These are phyloP conservation scores for Entelexis sorbosivorans DNA, from an alignment of 1,139 yeast species.

Conservation along the genomic window DNA sequence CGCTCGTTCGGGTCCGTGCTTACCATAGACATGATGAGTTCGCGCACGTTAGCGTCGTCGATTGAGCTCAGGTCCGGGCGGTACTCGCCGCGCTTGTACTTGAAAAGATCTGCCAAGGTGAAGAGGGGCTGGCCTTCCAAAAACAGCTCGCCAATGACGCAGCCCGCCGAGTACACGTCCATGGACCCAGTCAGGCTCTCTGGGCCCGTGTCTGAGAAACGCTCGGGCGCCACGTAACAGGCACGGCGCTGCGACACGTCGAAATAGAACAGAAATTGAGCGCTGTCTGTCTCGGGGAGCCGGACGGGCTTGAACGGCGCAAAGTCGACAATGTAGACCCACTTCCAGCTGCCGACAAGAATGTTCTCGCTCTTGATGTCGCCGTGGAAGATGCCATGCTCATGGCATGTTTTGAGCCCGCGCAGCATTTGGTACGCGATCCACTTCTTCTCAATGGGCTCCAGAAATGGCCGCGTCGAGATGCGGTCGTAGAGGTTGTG, in stretches of 20 bases:
- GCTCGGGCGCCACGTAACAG: constrained; percentile 90
- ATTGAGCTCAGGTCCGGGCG: constrained; percentile 50
- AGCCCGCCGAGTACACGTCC: constrained; percentile 88
- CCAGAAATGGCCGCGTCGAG: constrained; percentile 74
- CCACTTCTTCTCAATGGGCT: constrained; percentile 72
- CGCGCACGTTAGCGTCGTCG: constrained; percentile 41
- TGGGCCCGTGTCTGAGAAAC: constrained; percentile 43
- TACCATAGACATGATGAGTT: constrained; percentile 53
- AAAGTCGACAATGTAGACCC: constrained; percentile 76
- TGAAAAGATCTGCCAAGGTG: constrained; percentile 75
- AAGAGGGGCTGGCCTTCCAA: constrained; percentile 80
- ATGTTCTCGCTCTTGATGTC: constrained; percentile 87
- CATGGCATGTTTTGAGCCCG: constrained; percentile 55
- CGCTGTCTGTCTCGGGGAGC: constrained; percentile 88
- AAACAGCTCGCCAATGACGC: constrained; percentile 83
- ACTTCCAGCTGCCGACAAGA: constrained; percentile 78
- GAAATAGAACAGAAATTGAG: constrained; percentile 84
- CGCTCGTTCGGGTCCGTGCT: constrained; percentile 51
- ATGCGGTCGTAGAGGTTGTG: constrained; percentile 77
- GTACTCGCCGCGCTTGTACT: constrained; percentile 61
- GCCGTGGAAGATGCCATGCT: constrained; percentile 59
- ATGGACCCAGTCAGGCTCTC: constrained; percentile 47
- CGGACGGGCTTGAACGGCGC: constrained; percentile 74
- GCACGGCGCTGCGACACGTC: constrained; percentile 79
- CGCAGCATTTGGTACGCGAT: constrained; percentile 65